These are phyloP conservation scores for Backusella westeae DNA, from an alignment of 192 early-diverging fungal genomes.

Conservation along the genomic window DNA sequence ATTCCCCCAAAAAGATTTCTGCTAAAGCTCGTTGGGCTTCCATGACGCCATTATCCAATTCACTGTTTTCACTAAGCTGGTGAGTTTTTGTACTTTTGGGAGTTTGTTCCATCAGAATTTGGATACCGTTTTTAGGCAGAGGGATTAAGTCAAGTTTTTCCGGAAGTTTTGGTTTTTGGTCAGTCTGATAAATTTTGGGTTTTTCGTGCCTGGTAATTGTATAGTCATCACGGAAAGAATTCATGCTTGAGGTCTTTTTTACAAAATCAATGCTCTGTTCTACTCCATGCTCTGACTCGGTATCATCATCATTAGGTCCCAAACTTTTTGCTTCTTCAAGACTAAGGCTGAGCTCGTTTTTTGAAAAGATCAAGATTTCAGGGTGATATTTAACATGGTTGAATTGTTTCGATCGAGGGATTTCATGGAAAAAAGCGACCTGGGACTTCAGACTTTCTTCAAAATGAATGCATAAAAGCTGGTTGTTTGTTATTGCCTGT, in stretches of 20 bases:
- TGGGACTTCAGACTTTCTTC: background rate
- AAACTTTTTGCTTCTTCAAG: background rate
- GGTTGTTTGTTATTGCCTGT: background rate
- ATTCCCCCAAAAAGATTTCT: background rate
- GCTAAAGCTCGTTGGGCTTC: background rate
- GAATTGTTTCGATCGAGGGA: background rate
- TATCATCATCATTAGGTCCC: background rate
- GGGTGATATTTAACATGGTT: background rate
- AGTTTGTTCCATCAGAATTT: background rate
- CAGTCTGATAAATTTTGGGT: too few species aligned
- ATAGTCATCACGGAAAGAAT: background rate
- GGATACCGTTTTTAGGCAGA: background rate
- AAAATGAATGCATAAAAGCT: background rate
- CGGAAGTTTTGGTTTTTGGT: background rate
- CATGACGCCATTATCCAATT: too few species aligned
- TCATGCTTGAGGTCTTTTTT: background rate
- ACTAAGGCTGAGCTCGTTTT: background rate
- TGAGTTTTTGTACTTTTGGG: background rate
- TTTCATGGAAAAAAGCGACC: background rate
- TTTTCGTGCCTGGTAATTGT: background rate
- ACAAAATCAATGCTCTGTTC: background rate
- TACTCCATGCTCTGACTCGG: background rate
- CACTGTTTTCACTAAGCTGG: background rate
- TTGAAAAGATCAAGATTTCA: background rate
- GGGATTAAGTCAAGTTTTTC: background rate